Evolutionary conservation across 1,284 basidiomycete genomes (phyloP), one percentile per base, ranked within the genome.

Genomic region (Ceratobasidium sp.): DNA sequence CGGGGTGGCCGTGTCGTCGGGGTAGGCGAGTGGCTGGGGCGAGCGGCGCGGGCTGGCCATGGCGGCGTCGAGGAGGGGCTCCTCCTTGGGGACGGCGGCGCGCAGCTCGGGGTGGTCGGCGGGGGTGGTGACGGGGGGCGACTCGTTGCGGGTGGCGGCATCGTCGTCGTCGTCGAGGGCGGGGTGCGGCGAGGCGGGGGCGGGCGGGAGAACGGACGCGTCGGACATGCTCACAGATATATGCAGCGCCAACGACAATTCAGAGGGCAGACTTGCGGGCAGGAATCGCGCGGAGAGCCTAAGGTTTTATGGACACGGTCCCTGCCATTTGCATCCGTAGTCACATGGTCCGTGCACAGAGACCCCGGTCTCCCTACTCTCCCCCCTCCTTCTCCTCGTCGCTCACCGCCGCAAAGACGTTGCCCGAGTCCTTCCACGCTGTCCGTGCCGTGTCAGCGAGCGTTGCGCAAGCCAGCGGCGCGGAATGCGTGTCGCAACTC

Each of bases 371-470:
- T 40, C 54, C 76, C 43, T 56, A 57, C 66, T 85, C 84, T 81
- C 88, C 86, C 80, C 88, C 86, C 77, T 90, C 88, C 79, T 90
- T 88, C 79, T 88, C 85, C 49, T 87, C 85, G 78, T 87, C 89
- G 80, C 88, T 86, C 76, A 86, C 85, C 76, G 81, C 83, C 79
- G 86, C 81, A 83, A 95, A 95, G 77, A 95, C 92, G 0, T 93
- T 90, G 82, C 90, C 89, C 70, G 94, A 93, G 80, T 86, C 84
- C 84, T 87, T 88, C 93, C 94, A 95, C 54, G 94, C 93, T 95
- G 89, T 7, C 57, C 32, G 17, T 32, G 29, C 40, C 29, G 40
- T 29, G 49, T 56, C 66, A 76, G 37, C 29, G 11, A 80, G 86
- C 85, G 86, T 87, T 85, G 86, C 84, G 85, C 85, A 87, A 88